A percentile compares a stretch with the other conserved stretches of the same genome.
Conservation (phyloP, 2,329 filamentous ascomycete species). For the Nannizziopsis arthrosporioides region DNA sequence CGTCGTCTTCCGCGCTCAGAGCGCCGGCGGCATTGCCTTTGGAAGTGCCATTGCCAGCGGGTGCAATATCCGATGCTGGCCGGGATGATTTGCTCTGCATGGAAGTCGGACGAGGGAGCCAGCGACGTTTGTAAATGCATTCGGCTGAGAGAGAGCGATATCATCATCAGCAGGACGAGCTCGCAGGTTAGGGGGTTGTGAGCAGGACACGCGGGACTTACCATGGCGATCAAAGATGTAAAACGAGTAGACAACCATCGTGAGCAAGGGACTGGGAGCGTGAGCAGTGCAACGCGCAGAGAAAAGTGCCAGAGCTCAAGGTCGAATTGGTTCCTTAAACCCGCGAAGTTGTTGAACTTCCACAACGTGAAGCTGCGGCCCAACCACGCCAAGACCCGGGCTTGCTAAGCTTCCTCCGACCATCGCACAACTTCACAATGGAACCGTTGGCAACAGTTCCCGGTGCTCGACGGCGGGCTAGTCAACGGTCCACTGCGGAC, state of each 20-base stretch:
- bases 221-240: constrained; percentile 99
- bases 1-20: constrained; percentile 57
- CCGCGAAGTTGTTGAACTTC: too few relatives aligned
- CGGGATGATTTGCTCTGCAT: constrained; percentile 32
- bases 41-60: constrained; percentile 34
- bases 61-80: constrained; percentile 24
- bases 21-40: constrained; percentile 28
- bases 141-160: constrained; percentile 51
- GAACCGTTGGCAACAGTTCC: too few relatives aligned
- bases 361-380: too few relatives aligned
- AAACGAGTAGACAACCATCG: constrained; percentile 92
- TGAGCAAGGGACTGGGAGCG: constrained; percentile 14
- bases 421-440: too few relatives aligned
- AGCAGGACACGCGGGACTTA: constrained; percentile 31
- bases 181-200: constrained; percentile 10
- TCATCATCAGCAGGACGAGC: background rate
- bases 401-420: too few relatives aligned
- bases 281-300: too few relatives aligned
- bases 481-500: background rate
- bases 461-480: background rate
- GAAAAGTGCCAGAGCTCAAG: too few relatives aligned
- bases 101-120: constrained; percentile 50
- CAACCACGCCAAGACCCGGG: too few relatives aligned
- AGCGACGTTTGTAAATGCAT: constrained; percentile 89
- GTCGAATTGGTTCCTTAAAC: too few relatives aligned